These are phyloP conservation scores for Ophiostoma triangulosporum DNA, from an alignment of 2,329 filamentous ascomycete species.

Conservation along the genomic window DNA sequence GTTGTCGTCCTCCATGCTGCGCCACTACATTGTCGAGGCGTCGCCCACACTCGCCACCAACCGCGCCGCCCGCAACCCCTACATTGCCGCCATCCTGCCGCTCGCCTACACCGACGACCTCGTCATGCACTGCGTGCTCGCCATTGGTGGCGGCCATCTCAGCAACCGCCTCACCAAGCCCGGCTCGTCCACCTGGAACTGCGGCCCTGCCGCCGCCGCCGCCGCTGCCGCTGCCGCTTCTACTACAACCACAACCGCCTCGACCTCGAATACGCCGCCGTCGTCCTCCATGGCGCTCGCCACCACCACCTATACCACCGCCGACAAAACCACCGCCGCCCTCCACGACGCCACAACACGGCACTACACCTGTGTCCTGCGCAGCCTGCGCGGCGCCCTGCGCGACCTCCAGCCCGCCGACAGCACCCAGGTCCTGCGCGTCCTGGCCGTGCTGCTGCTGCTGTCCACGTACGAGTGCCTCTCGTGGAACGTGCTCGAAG, in stretches of 20 bases:
- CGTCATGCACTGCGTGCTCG: conserved; percentile 16
- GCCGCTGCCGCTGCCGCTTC: neutral
- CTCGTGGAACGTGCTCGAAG: conserved; percentile 12
- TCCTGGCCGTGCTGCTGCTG: conserved; percentile 12
- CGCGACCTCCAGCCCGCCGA: conserved; percentile 10
- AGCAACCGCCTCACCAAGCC: conserved; percentile 7
- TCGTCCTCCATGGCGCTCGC: neutral
- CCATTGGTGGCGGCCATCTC: conserved; percentile 12
- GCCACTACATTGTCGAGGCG: conserved; percentile 12
- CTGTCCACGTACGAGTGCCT: conserved; percentile 12
- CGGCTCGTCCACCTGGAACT: neutral
- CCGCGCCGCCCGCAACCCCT: conserved; percentile 11
- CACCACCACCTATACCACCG: neutral
- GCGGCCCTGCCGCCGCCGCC: neutral
- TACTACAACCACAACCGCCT: too few relatives aligned
- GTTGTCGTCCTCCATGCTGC: conserved; percentile 12
- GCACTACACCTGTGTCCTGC: conserved; percentile 14
- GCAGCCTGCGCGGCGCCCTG: conserved; percentile 12
- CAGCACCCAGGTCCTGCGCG: conserved; percentile 11
- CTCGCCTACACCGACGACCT: conserved; percentile 16
- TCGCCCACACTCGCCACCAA: conserved; percentile 7
- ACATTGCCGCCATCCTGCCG: conserved; percentile 12
- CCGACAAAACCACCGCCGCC: conserved; percentile 3
- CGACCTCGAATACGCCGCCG: neutral
- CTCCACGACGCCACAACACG: conserved; percentile 12